Percentiles rank a stretch among this genome's conserved stretches.
These are phyloP conservation scores for Psilocybe sp. DNA, from an alignment of 768 basidiomycete species.

Conservation along the genomic window DNA sequence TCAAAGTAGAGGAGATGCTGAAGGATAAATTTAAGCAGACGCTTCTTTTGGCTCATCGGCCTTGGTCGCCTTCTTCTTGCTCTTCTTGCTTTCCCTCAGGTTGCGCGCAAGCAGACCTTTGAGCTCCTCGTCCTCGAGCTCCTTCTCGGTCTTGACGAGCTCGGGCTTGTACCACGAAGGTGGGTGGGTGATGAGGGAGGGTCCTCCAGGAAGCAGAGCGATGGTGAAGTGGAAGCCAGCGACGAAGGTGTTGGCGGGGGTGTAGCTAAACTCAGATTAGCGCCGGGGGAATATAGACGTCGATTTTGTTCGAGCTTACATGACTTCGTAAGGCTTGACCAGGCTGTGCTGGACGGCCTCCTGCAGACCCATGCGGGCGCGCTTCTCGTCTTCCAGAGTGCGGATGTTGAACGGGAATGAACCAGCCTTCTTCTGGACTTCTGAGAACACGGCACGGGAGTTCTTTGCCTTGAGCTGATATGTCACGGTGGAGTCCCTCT, in stretches of 20 bases:
- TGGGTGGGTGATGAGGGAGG: constrained; percentile 80
- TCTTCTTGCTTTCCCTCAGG: constrained; percentile 89
- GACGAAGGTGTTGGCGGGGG: constrained; percentile 78
- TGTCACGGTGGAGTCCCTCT: constrained; percentile 79
- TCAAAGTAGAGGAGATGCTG: neutral
- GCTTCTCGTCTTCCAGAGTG: constrained; percentile 91
- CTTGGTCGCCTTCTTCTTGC: constrained; percentile 79
- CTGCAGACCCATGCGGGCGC: constrained; percentile 89
- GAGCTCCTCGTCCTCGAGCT: constrained; percentile 84
- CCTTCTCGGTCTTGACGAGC: constrained; percentile 85
- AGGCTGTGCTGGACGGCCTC: constrained; percentile 95
- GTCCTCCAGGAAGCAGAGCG: constrained; percentile 87
- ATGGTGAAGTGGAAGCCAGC: constrained; percentile 98
- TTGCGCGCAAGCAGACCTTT: constrained; percentile 76
- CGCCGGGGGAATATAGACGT: neutral
- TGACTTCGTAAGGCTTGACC: constrained; percentile 92
- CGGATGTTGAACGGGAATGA: constrained; percentile 98
- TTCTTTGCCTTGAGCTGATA: constrained; percentile 99
- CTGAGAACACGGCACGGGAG: constrained; percentile 92
- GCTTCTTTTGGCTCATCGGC: constrained; percentile 36
- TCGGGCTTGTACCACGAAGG: constrained; percentile 94
- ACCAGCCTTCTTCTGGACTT: constrained; percentile 97
- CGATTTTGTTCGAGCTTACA: constrained; percentile 47
- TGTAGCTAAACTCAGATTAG: constrained; percentile 50
- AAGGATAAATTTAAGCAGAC: constrained; percentile 22